A percentile compares a stretch with the other conserved stretches of the same genome.
phyloP scores from a whole-genome alignment of 352 stramenopile species.

The Phytophthora lateralis region DNA sequence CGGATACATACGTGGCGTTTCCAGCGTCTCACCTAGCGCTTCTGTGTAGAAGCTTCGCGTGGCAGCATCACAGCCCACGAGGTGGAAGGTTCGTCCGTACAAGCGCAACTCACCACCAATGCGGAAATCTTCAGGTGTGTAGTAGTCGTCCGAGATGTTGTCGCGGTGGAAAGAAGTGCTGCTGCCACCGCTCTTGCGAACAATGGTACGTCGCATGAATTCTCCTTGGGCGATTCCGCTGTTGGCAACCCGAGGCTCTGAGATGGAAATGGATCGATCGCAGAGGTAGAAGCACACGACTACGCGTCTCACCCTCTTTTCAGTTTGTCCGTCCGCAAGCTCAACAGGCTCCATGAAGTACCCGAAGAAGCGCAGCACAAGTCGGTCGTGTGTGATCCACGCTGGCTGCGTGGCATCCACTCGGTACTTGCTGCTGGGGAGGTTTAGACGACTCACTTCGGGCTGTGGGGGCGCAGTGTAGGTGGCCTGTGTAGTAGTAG shows the following conservation, averaged over 20 bases:
- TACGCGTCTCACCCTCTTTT: conserved; percentile 55
- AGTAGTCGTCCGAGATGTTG: conserved; percentile 34
- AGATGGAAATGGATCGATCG: conserved; percentile 86
- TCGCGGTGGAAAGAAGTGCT: conserved; percentile 16
- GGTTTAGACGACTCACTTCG: conserved; percentile 15
- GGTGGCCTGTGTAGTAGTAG: conserved; percentile 14
- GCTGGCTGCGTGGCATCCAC: conserved; percentile 51
- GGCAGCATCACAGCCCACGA: conserved; percentile 90
- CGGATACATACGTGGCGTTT: conserved; percentile 67
- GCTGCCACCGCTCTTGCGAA: conserved; percentile 40
- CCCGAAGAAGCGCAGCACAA: conserved; percentile 91
- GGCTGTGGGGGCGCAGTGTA: conserved; percentile 20
- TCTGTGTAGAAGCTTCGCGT: conserved; percentile 87
- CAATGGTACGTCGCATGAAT: conserved; percentile 81
- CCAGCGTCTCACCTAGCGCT: conserved; percentile 40
- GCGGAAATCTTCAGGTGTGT: conserved; percentile 76
- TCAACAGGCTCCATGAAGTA: conserved; percentile 71
- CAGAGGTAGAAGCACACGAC: conserved; percentile 85
- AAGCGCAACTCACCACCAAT: conserved; percentile 80
- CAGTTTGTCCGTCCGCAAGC: conserved; percentile 23
- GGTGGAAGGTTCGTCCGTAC: conserved; percentile 78
- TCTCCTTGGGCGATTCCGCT: conserved; percentile 89
- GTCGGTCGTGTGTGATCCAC: conserved; percentile 76
- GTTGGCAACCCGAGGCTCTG: conserved; percentile 87
- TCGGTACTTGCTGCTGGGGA: conserved; percentile 52